Conservation (phyloP, 768 basidiomycete genomes). For the Lentinus tigrinus region DNA sequence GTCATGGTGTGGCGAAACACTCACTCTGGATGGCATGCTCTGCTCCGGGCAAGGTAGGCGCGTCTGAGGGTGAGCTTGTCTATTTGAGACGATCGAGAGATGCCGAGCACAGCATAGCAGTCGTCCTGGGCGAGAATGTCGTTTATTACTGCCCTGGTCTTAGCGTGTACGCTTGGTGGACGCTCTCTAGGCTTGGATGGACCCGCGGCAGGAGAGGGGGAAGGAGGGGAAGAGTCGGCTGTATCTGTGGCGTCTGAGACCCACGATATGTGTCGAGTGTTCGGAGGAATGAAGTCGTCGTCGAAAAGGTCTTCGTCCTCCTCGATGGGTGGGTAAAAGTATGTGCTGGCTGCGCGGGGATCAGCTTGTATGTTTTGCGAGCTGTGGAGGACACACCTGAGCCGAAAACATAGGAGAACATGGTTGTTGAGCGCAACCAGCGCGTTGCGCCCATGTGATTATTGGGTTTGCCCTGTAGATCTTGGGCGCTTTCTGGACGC, state of each 20-base stretch:
- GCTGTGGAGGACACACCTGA: slow-evolving; percentile 16
- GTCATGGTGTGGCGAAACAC: slow-evolving; percentile 30
- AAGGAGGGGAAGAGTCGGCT: slow-evolving; percentile 28
- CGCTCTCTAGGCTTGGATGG: slow-evolving; percentile 2
- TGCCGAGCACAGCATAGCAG: slow-evolving; percentile 73
- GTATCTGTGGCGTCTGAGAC: slow-evolving; percentile 20
- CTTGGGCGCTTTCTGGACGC: not conserved
- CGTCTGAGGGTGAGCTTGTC: slow-evolving; percentile 67
- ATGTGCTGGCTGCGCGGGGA: slow-evolving; percentile 49
- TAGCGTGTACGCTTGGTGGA: slow-evolving; percentile 12
- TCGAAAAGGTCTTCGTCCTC: slow-evolving; percentile 49
- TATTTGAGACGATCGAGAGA: slow-evolving; percentile 45
- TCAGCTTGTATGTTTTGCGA: not conserved
- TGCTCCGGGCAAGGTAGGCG: slow-evolving; percentile 75
- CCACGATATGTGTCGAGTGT: slow-evolving; percentile 31
- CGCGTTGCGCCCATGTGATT: slow-evolving; percentile 24
- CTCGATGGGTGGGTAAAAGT: slow-evolving; percentile 64
- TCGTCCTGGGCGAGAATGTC: slow-evolving; percentile 62
- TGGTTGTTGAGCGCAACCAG: slow-evolving; percentile 23
- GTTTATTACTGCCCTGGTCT: slow-evolving; percentile 38
- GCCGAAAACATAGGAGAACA: slow-evolving; percentile 28
- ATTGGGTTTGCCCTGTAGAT: not conserved
- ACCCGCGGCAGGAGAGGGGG: slow-evolving; percentile 13
- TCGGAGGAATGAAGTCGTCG: slow-evolving; percentile 35
- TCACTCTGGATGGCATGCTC: slow-evolving; percentile 84